Evolutionary conservation across 345 rosid species (phyloP), one percentile per base, ranked within the genome.

Genomic region (Citrus sinensis): DNA sequence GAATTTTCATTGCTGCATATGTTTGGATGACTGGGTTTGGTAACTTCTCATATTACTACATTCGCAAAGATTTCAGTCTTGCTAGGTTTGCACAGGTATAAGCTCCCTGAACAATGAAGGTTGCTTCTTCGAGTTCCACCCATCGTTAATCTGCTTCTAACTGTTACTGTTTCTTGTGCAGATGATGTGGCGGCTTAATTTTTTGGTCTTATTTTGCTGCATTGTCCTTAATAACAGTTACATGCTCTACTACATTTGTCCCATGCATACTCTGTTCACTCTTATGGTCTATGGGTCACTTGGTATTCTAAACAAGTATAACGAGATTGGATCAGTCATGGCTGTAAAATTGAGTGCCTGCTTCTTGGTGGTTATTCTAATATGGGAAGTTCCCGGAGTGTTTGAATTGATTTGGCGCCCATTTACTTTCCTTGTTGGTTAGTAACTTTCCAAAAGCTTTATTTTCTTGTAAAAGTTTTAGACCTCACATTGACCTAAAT

Each of bases 21-120:
- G 99, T 96, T 77, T 96, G 99, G 99, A 96, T 96, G 99, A 96
- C 99, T 88, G 99, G 99, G 77, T 96, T 96, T 81, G 99, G 98
- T 74, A 94, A 94, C 82, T 96, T 96, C 85, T 96, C 99, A n/a
- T 94, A 94, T 82, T 96, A 96, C 81, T 96, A 96, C 74, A 82
- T 96, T 76, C 99, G 99, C 80, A 96, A 96, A 85, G 99, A 96
- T 88, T 96, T 94, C 80, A 91, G 99, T 79, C 88, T 92, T 85
- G 84, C 89, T 54, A 89, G 99, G 90, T 96, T 96, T 88, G 97
- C 97, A 29, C 99, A 96, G 97, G 99, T 96, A 87, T 70, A 77
- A 79, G 17, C 49, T 78, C 70, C 66, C 39, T 46, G 40, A 67
- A 32, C 73, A 63, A 67, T 34, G 59, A 25, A 25, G 42, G 4